Conservation (phyloP, 1,284 basidiomycete species). For the Cutaneotrichosporon sp. region DNA sequence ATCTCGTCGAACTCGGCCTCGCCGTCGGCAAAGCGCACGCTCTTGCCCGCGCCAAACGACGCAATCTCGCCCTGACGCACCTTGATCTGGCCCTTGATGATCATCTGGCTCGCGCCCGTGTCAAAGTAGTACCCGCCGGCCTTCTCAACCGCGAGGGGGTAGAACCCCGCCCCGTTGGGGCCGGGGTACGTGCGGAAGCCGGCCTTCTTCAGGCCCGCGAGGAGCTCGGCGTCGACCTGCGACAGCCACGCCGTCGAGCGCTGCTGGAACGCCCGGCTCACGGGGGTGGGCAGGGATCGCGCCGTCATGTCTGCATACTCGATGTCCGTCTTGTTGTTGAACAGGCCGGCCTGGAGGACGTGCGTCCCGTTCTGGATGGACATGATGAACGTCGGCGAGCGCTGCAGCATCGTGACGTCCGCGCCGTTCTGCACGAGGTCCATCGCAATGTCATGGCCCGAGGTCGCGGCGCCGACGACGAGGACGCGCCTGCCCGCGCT, state of each 20-base stretch:
- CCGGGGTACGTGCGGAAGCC: slow-evolving; percentile 66
- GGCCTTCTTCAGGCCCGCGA: slow-evolving; percentile 61
- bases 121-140: slow-evolving; percentile 57
- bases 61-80: slow-evolving; percentile 66
- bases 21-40: slow-evolving; percentile 67
- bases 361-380: slow-evolving; percentile 57
- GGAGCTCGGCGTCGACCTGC: slow-evolving; percentile 59
- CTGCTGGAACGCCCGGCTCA: slow-evolving; percentile 57
- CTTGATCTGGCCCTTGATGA: slow-evolving; percentile 72
- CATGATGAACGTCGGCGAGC: slow-evolving; percentile 66
- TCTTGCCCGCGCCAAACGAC: slow-evolving; percentile 55
- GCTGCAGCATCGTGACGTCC: slow-evolving; percentile 66
- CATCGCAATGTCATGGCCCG: slow-evolving; percentile 57
- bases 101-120: slow-evolving; percentile 63
- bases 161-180: slow-evolving; percentile 55
- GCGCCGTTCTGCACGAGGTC: slow-evolving; percentile 58
- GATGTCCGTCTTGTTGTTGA: slow-evolving; percentile 53
- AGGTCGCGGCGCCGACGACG: slow-evolving; percentile 65
- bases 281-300: slow-evolving; percentile 35
- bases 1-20: slow-evolving; percentile 67
- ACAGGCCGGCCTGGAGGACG: slow-evolving; percentile 54
- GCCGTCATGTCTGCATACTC: slow-evolving; percentile 58
- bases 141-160: slow-evolving; percentile 52
- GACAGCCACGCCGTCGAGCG: slow-evolving; percentile 58
- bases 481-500: slow-evolving; percentile 63